Percentiles rank a stretch among this genome's conserved stretches.
These are phyloP conservation scores for Tetrahymena thermophila DNA, from an alignment of 73 alveolate genomes.

Conservation along the genomic window DNA sequence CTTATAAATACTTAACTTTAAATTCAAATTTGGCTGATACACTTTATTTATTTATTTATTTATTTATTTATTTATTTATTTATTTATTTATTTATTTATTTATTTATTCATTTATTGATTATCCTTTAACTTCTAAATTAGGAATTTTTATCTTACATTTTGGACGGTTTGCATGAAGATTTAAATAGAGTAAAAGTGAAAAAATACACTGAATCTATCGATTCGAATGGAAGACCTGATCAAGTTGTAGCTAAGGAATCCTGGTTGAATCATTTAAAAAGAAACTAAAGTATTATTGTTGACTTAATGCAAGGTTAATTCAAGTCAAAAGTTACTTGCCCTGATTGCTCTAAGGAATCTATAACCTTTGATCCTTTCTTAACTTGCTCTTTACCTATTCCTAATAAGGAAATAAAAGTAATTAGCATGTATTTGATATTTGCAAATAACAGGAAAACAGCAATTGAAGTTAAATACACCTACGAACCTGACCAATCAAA, in stretches of 20 bases:
- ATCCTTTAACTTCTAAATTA: no score
- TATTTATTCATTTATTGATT: no score
- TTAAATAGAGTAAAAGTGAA: slow-evolving; percentile 76
- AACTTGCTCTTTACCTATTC: slow-evolving; percentile 88
- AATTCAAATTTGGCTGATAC: neutral
- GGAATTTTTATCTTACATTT: slow-evolving; percentile 80
- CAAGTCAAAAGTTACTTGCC: slow-evolving; percentile 87
- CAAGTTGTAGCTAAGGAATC: slow-evolving; percentile 69
- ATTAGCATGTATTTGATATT: slow-evolving; percentile 24
- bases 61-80: no score
- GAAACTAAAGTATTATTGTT: slow-evolving; percentile 88
- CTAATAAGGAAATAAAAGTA: slow-evolving; percentile 43
- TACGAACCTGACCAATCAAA: slow-evolving; percentile 7
- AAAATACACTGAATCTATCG: slow-evolving; percentile 77
- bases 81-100: no score
- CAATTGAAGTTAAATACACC: slow-evolving; percentile 1
- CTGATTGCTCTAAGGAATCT: slow-evolving; percentile 72
- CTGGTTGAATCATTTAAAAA: slow-evolving; percentile 78
- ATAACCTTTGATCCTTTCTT: slow-evolving; percentile 93
- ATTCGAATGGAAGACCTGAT: slow-evolving; percentile 70
- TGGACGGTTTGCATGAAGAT: slow-evolving; percentile 95
- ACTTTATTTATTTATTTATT: no score
- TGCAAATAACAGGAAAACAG: slow-evolving; percentile 2
- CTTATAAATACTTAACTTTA: no score
- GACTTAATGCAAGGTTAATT: slow-evolving; percentile 93